phyloP scores from a whole-genome alignment of 805 yeast species.

The Wickerhamia fluorescens region DNA sequence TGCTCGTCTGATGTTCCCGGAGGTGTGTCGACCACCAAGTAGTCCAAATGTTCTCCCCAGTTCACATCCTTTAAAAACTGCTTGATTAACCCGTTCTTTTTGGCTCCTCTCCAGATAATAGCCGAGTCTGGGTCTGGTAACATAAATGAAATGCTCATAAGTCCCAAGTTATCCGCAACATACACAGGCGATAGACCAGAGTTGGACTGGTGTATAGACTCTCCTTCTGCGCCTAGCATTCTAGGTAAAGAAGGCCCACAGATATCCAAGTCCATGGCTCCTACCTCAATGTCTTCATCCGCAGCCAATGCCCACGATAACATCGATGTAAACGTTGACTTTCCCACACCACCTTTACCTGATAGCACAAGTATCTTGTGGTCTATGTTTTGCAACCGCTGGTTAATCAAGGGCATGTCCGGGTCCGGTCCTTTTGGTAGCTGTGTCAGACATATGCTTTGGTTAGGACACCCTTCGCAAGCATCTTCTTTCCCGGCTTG shows the following conservation, averaged over 20 bases:
- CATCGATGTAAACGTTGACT: conserved; percentile 93
- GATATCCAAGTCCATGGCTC: conserved; percentile 94
- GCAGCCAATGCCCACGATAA: conserved; percentile 94
- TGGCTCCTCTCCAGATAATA: conserved; percentile 95
- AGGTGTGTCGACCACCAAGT: conserved; percentile 89
- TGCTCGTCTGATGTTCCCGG: conserved; percentile 99
- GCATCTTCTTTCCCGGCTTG: conserved; percentile 92
- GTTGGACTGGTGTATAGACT: conserved; percentile 78
- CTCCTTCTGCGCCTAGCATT: conserved; percentile 89
- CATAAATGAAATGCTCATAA: conserved; percentile 94
- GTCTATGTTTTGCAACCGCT: conserved; percentile 53
- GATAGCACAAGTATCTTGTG: conserved; percentile 78
- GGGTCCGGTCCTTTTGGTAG: conserved; percentile 94
- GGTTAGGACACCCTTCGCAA: conserved; percentile 92
- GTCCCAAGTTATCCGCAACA: conserved; percentile 88
- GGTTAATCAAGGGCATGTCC: conserved; percentile 70
- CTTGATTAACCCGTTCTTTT: conserved; percentile 87
- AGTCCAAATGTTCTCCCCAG: conserved; percentile 83
- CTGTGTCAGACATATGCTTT: conserved; percentile 74
- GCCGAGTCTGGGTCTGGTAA: conserved; percentile 91
- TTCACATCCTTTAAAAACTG: conserved; percentile 91
- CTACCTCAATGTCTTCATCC: conserved; percentile 72
- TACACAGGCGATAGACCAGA: conserved; percentile 97
- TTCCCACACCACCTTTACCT: conserved; percentile 96
- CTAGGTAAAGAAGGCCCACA: conserved; percentile 97